Evolutionary conservation across 352 stramenopile genomes (phyloP).

Genomic region (Globisporangium uncinulatum): DNA sequence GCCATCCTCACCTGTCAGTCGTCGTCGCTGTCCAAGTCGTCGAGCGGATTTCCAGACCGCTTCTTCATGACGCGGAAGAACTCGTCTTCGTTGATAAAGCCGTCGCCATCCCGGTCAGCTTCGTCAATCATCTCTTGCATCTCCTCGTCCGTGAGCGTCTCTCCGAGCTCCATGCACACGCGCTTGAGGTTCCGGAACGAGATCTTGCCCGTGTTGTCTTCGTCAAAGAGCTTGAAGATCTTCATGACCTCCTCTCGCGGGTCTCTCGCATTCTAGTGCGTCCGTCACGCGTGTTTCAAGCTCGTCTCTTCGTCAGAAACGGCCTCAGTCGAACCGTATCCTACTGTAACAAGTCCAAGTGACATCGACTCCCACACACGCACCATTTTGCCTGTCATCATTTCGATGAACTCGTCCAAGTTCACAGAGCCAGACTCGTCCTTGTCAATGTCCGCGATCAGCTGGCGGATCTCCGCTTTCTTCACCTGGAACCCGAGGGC

Average conservation of each 20-base stretch:
- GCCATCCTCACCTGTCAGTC: conserved; percentile 28
- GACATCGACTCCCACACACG: neutral
- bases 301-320: too few relatives aligned
- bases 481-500: conserved; percentile 93
- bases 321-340: too few relatives aligned
- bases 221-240: conserved; percentile 95
- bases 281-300: neutral
- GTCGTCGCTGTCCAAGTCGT: conserved; percentile 89
- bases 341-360: too few relatives aligned
- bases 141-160: conserved; percentile 69
- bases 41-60: conserved; percentile 88
- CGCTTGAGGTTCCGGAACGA: conserved; percentile 94
- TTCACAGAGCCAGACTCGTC: conserved; percentile 87
- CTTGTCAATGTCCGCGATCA: conserved; percentile 94
- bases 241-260: conserved; percentile 90
- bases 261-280: conserved; percentile 67
- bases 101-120: conserved; percentile 90
- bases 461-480: conserved; percentile 89
- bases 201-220: conserved; percentile 93
- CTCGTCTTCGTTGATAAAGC: conserved; percentile 93
- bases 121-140: conserved; percentile 96
- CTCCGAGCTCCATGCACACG: conserved; percentile 81
- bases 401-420: conserved; percentile 93
- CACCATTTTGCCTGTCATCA: conserved; percentile 93
- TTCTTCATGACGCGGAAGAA: conserved; percentile 97